phyloP scores from a whole-genome alignment of 2,329 filamentous ascomycete genomes.

The Furcasterigmium sp. region DNA sequence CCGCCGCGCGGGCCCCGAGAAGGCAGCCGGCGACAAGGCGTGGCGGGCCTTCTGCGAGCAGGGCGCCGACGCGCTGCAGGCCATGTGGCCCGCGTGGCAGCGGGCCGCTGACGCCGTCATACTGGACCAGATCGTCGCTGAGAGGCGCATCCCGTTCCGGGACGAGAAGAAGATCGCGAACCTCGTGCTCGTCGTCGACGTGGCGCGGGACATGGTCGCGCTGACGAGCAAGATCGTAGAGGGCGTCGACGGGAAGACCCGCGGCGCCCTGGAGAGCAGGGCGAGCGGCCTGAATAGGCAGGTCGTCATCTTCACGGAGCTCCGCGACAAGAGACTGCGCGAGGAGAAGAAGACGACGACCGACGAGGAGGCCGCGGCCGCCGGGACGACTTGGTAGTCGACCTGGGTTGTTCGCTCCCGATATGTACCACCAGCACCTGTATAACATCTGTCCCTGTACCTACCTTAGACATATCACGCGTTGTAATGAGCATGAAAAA shows the following conservation, averaged over 20 bases:
- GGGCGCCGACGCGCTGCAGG: slow-evolving; percentile 42
- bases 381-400: neutral
- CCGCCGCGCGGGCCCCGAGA: slow-evolving; percentile 12
- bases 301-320: slow-evolving; percentile 14
- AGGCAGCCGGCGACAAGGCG: slow-evolving; percentile 29
- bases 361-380: neutral
- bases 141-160: neutral
- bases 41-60: slow-evolving; percentile 40
- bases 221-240: slow-evolving; percentile 38
- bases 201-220: slow-evolving; percentile 40
- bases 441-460: too few relatives aligned
- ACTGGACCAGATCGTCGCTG: neutral
- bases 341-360: neutral
- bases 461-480: too few relatives aligned
- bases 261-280: slow-evolving; percentile 23
- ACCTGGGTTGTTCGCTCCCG: too few relatives aligned
- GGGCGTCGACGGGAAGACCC: slow-evolving; percentile 24
- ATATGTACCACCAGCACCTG: too few relatives aligned
- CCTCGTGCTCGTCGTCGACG: slow-evolving; percentile 35
- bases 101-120: slow-evolving; percentile 26
- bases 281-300: slow-evolving; percentile 22
- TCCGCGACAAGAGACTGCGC: slow-evolving; percentile 1
- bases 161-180: slow-evolving; percentile 20
- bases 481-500: too few relatives aligned
- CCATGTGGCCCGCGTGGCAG: slow-evolving; percentile 44